Conservation (phyloP, 805 yeast species). For the Kuraishia floccosa region DNA sequence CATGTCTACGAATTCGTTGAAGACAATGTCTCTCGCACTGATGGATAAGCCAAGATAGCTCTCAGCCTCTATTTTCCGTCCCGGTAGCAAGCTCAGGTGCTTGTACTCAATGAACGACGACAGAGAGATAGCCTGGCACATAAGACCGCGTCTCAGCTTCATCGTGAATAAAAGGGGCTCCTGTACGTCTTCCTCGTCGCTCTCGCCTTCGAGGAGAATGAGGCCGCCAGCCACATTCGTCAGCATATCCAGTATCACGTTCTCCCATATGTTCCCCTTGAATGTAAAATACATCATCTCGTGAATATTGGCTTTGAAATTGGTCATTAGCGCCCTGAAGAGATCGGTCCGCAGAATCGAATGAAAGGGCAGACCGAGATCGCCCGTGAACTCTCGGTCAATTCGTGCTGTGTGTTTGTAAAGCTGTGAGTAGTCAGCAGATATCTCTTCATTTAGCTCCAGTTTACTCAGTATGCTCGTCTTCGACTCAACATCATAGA, state of each 20-base stretch:
- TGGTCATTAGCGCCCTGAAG: background rate
- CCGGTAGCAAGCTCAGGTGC: no score
- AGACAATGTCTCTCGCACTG: no score
- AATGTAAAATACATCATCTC: slow-evolving; percentile 1
- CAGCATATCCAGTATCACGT: slow-evolving; percentile 6
- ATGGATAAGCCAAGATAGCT: no score
- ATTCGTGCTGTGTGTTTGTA: background rate
- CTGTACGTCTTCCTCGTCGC: no score
- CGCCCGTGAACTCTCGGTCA: background rate
- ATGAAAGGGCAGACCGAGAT: background rate
- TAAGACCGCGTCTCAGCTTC: no score
- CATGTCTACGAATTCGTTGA: no score
- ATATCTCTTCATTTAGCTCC: background rate
- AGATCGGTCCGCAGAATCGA: background rate
- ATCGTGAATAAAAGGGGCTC: no score
- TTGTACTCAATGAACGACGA: no score
- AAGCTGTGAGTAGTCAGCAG: background rate
- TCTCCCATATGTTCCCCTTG: slow-evolving; percentile 7
- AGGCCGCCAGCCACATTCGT: slow-evolving; percentile 9
- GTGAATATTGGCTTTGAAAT: background rate
- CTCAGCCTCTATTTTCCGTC: no score
- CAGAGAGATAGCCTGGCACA: no score
- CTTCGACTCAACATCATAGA: slow-evolving; percentile 1
- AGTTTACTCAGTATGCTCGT: background rate
- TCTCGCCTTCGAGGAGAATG: no score